These are phyloP conservation scores for Akanthomyces uredinophilus DNA, from an alignment of 2,329 filamentous ascomycete genomes.

Conservation along the genomic window DNA sequence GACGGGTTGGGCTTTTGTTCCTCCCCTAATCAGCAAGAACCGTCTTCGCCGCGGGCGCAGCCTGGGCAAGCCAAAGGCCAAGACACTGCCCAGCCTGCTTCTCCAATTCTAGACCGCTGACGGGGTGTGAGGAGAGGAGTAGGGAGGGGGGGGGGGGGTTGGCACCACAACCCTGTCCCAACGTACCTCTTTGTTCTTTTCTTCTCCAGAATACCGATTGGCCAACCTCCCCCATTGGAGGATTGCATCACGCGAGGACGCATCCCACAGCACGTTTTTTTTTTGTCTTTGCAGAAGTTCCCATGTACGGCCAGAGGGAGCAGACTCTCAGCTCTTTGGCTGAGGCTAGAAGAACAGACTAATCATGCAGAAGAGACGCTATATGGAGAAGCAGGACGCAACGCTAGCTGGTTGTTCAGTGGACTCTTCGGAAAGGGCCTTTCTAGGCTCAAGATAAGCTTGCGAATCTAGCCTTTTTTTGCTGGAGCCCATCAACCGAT, in stretches of 20 bases:
- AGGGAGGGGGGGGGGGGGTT: no score
- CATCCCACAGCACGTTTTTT: no score
- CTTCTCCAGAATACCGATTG: neutral
- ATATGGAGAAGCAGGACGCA: neutral
- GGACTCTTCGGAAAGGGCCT: neutral
- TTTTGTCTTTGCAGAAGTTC: neutral
- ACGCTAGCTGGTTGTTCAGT: neutral
- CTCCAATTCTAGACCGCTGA: slow-evolving; percentile 9
- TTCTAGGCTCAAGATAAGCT: neutral
- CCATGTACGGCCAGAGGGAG: neutral
- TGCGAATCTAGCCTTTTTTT: slow-evolving; percentile 3
- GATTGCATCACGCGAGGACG: no score
- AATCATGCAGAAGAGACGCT: no score
- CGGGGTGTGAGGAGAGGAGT: no score
- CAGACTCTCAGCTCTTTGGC: no score
- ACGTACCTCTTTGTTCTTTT: neutral
- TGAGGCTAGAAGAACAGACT: no score
- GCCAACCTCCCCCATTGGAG: no score
- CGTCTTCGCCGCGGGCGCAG: neutral
- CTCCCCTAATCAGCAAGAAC: no score
- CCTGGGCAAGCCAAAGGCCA: neutral
- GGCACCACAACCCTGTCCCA: neutral
- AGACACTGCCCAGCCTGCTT: slow-evolving; percentile 8
- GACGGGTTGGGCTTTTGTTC: neutral
- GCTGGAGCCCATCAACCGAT: slow-evolving; percentile 1